Conservation (phyloP, 441 rosid genomes). For the Omphalea diandra region DNA sequence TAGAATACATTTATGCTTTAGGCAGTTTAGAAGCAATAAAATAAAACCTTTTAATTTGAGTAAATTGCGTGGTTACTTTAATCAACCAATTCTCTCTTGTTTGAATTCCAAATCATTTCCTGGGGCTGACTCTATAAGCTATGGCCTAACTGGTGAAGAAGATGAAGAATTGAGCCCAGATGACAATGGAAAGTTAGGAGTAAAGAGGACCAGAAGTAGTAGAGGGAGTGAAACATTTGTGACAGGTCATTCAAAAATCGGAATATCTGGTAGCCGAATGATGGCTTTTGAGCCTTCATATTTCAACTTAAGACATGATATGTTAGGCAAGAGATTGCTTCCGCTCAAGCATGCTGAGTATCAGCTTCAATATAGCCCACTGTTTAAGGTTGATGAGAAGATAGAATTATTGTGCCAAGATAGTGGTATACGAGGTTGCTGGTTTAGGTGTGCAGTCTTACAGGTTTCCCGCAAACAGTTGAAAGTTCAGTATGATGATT, state of each 20-base stretch:
- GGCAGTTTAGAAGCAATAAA: conserved; percentile 80
- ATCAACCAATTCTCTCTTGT: conserved; percentile 75
- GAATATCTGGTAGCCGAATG: conserved; percentile 31
- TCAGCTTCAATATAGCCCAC: conserved; percentile 38
- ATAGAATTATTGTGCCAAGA: conserved; percentile 90
- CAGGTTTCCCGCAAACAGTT: conserved; percentile 60
- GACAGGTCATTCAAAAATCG: conserved; percentile 35
- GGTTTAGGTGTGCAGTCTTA: conserved; percentile 91
- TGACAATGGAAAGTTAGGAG: conserved; percentile 51
- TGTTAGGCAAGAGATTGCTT: conserved; percentile 47
- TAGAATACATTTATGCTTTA: conserved; percentile 71
- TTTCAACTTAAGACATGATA: conserved; percentile 47
- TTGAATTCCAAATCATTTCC: conserved; percentile 46
- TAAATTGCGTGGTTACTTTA: conserved; percentile 81
- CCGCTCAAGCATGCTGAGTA: conserved; percentile 49
- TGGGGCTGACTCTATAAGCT: conserved; percentile 39
- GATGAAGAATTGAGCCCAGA: conserved; percentile 53
- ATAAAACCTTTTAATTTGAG: conserved; percentile 77
- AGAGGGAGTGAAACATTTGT: conserved; percentile 38
- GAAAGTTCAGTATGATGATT: conserved; percentile 81
- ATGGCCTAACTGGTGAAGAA: conserved; percentile 49
- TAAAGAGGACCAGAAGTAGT: conserved; percentile 57
- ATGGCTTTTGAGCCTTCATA: conserved; percentile 38
- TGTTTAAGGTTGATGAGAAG: conserved; percentile 60
- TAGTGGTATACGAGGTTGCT: conserved; percentile 97